Evolutionary conservation across 2,329 filamentous ascomycete genomes (phyloP).

Genomic region (Daldinia eschscholtzii): DNA sequence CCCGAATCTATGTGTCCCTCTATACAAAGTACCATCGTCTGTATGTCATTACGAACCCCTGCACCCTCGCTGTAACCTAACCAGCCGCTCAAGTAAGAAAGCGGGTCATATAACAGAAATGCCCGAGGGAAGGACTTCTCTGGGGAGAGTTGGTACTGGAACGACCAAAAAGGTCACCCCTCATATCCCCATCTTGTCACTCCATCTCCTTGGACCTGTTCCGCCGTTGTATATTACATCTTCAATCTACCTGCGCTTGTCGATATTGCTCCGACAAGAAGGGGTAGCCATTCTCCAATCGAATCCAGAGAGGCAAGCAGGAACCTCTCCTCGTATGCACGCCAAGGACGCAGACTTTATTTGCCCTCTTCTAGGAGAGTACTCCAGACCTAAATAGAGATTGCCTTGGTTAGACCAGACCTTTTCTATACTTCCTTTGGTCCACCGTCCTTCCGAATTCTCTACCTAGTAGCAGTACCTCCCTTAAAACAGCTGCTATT

Average conservation of each 20-base stretch:
- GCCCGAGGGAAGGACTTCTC: constrained; percentile 44
- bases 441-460: constrained; percentile 55
- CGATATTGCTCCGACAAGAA: constrained; percentile 58
- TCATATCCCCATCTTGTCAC: constrained; percentile 47
- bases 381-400: constrained; percentile 46
- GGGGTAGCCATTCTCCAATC: constrained; percentile 55
- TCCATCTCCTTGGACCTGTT: constrained; percentile 50
- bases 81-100: constrained; percentile 46
- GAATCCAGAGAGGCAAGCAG: constrained; percentile 52
- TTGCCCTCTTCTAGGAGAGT: constrained; percentile 49
- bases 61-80: constrained; percentile 39
- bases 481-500: constrained; percentile 52
- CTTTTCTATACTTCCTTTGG: constrained; percentile 56
- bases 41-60: constrained; percentile 44
- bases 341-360: constrained; percentile 56
- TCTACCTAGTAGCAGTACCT: constrained; percentile 46
- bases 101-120: constrained; percentile 50
- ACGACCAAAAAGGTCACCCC: constrained; percentile 46
- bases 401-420: constrained; percentile 53
- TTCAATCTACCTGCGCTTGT: constrained; percentile 59
- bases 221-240: constrained; percentile 57
- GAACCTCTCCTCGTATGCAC: constrained; percentile 55
- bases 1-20: constrained; percentile 38
- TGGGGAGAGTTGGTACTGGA: constrained; percentile 41
- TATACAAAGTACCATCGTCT: constrained; percentile 36